phyloP scores from a whole-genome alignment of 768 basidiomycete genomes.

The Saitozyma podzolica region DNA sequence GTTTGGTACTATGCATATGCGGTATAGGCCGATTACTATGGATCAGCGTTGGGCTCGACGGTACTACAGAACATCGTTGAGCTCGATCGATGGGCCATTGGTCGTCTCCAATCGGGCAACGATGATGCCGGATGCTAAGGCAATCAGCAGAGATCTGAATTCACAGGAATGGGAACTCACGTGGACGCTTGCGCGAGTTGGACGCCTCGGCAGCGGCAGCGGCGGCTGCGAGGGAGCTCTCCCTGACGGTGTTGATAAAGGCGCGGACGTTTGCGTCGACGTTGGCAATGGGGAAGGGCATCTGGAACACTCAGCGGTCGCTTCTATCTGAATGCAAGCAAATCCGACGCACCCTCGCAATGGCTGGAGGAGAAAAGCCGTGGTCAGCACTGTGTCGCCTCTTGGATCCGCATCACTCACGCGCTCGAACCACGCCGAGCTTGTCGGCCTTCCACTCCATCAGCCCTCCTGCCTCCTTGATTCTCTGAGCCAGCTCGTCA shows the following conservation, averaged over 20 bases:
- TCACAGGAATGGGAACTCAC: background rate
- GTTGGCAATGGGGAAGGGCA: conserved; percentile 3
- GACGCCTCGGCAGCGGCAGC: conserved; percentile 3
- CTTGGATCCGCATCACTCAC: conserved; percentile 55
- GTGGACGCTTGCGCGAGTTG: conserved; percentile 7
- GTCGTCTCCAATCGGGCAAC: conserved; percentile 80
- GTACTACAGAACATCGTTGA: conserved; percentile 61
- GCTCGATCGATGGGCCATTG: conserved; percentile 84
- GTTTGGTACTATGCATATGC: no score
- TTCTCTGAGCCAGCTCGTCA: conserved; percentile 65
- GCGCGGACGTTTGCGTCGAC: conserved; percentile 3
- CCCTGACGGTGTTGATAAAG: conserved; percentile 1
- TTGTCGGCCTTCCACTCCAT: conserved; percentile 94
- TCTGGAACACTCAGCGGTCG: background rate
- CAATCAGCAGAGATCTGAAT: background rate
- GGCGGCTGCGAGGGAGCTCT: conserved; percentile 4
- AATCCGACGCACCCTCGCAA: conserved; percentile 1
- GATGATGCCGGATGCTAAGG: conserved; percentile 69
- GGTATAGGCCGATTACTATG: no score
- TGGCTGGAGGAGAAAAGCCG: background rate
- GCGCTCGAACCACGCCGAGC: conserved; percentile 75
- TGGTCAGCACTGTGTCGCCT: background rate
- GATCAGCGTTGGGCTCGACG: no score
- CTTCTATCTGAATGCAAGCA: no score
- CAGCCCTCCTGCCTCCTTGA: conserved; percentile 73